phyloP scores from a whole-genome alignment of 2,329 filamentous ascomycete genomes.

The Leptographium wingfieldii region DNA sequence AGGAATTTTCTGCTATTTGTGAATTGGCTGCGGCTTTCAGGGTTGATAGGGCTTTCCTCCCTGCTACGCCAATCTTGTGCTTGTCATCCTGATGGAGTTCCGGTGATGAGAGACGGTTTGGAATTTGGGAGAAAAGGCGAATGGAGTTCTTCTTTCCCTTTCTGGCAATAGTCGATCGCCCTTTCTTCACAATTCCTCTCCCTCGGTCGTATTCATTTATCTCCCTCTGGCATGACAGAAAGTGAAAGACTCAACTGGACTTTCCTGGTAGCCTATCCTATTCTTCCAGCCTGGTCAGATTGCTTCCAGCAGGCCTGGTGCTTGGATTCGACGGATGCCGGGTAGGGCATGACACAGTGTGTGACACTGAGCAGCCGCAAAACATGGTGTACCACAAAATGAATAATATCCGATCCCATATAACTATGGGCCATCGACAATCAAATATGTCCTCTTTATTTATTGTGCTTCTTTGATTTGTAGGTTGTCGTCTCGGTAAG shows the following conservation, averaged over 20 bases:
- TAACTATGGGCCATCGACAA: too few relatives aligned
- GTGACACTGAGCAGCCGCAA: not conserved
- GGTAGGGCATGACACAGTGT: not conserved
- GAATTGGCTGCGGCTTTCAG: not conserved
- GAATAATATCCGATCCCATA: not conserved
- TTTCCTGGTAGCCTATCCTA: not conserved
- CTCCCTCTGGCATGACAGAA: not conserved
- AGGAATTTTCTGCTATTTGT: not conserved
- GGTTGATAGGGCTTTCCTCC: not conserved
- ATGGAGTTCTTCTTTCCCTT: not conserved
- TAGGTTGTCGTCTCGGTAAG: too few relatives aligned
- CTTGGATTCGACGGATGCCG: not conserved
- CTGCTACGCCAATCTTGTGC: not conserved
- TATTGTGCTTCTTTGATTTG: too few relatives aligned
- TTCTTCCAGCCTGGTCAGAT: not conserved
- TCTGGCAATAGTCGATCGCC: not conserved
- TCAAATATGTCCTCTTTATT: too few relatives aligned
- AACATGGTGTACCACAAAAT: not conserved
- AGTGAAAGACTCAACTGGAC: not conserved
- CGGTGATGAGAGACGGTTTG: not conserved
- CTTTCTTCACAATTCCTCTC: not conserved
- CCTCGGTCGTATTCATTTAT: not conserved
- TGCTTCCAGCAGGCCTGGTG: not conserved
- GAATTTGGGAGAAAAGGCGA: not conserved
- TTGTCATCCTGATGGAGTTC: not conserved